These are phyloP conservation scores for Penstemon barbatus DNA, from an alignment of 257 asterid species.

Conservation along the genomic window DNA sequence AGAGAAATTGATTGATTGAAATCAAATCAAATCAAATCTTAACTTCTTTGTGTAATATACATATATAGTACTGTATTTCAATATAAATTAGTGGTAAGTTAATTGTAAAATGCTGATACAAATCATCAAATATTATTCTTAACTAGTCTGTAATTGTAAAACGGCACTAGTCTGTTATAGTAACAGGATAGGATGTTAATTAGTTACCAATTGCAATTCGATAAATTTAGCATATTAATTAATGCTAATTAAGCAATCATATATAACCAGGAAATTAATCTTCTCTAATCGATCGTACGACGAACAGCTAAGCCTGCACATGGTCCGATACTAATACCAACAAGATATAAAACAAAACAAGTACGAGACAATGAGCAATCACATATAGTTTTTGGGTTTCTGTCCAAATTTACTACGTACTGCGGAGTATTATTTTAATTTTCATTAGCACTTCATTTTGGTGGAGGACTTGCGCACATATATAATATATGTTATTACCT, in stretches of 20 bases:
- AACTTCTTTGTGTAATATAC: no score
- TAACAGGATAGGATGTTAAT: neutral
- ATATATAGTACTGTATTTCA: no score
- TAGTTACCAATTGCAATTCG: no score
- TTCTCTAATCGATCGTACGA: neutral
- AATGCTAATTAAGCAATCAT: neutral
- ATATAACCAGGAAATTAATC: neutral
- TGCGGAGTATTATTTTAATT: neutral
- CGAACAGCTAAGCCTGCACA: neutral
- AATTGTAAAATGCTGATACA: neutral
- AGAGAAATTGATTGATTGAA: no score
- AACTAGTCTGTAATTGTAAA: no score
- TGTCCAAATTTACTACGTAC: neutral
- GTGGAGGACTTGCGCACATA: neutral
- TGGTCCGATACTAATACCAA: neutral
- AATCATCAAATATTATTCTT: no score
- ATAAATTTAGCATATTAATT: neutral
- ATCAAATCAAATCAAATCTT: no score
- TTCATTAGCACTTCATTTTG: neutral
- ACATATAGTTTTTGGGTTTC: neutral
- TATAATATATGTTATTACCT: neutral
- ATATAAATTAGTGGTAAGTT: neutral
- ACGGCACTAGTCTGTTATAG: no score
- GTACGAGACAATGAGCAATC: neutral
- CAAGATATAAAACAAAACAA: conserved; percentile 1